Conservation (phyloP, 2,329 filamentous ascomycete genomes). For the Didymella glomerata region DNA sequence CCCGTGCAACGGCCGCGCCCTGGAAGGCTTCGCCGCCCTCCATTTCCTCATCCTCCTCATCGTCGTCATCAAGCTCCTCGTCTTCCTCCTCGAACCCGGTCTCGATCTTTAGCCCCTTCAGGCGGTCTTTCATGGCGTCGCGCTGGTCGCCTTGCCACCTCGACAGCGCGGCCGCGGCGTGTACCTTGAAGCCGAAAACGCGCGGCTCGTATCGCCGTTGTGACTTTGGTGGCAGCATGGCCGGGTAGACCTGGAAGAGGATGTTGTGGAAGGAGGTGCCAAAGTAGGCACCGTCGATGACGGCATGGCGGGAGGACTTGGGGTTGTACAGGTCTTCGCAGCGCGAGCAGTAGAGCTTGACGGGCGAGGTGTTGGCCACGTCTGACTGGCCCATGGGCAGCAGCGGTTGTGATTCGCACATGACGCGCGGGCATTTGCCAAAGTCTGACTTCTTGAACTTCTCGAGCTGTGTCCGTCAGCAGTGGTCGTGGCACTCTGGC, state of each 20-base stretch:
- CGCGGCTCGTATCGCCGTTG: slow-evolving; percentile 85
- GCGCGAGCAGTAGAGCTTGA: slow-evolving; percentile 95
- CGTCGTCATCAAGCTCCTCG: slow-evolving; percentile 69
- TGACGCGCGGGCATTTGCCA: slow-evolving; percentile 95
- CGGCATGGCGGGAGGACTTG: slow-evolving; percentile 93
- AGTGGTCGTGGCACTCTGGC: background rate
- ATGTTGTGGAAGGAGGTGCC: slow-evolving; percentile 99
- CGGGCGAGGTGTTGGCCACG: slow-evolving; percentile 83
- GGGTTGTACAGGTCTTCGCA: slow-evolving; percentile 99
- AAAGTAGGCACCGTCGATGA: slow-evolving; percentile 97
- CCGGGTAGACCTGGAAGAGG: slow-evolving; percentile 96
- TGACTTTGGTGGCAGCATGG: slow-evolving; percentile 85
- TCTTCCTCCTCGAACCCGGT: slow-evolving; percentile 77
- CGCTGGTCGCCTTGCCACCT: slow-evolving; percentile 88
- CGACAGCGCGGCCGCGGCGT: slow-evolving; percentile 84
- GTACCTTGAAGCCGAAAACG: slow-evolving; percentile 95
- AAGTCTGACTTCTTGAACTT: slow-evolving; percentile 99
- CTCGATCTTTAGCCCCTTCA: slow-evolving; percentile 74
- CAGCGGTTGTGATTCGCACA: slow-evolving; percentile 91
- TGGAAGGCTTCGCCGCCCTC: slow-evolving; percentile 42
- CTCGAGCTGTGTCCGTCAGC: slow-evolving; percentile 74
- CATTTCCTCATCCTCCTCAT: slow-evolving; percentile 58
- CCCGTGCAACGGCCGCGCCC: slow-evolving; percentile 30
- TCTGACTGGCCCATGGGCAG: slow-evolving; percentile 95
- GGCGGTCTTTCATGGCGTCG: slow-evolving; percentile 80